Evolutionary conservation across 2,329 filamentous ascomycete genomes (phyloP).

Genomic region (Epichloe sibirici): DNA sequence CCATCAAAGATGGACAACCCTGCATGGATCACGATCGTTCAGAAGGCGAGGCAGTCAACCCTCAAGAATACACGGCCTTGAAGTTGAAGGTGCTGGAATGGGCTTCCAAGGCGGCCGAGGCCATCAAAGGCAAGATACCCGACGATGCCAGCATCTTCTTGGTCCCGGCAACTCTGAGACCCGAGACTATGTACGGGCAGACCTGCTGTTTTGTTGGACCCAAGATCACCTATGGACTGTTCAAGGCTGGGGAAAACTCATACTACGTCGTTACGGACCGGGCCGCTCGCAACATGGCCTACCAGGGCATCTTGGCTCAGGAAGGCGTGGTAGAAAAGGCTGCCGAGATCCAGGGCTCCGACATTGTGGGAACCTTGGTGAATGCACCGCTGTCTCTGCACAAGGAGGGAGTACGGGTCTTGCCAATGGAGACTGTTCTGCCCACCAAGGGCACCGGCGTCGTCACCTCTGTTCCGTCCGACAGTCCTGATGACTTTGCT

Average conservation of each 20-base stretch:
- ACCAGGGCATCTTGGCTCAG: conserved; percentile 72
- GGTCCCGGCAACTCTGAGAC: conserved; percentile 80
- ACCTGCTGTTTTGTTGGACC: conserved; percentile 92
- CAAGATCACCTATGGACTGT: conserved; percentile 79
- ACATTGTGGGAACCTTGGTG: conserved; percentile 78
- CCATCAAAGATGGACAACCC: conserved; percentile 32
- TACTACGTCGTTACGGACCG: conserved; percentile 77
- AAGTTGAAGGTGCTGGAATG: conserved; percentile 89
- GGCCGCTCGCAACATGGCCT: conserved; percentile 91
- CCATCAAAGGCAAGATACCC: conserved; percentile 67
- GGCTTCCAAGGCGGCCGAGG: conserved; percentile 61
- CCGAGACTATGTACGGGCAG: conserved; percentile 98
- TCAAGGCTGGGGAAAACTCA: conserved; percentile 63
- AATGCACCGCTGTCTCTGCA: conserved; percentile 82
- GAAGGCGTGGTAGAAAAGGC: conserved; percentile 67
- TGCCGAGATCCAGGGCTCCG: conserved; percentile 62
- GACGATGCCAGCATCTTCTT: conserved; percentile 73
- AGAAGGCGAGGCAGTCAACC: conserved; percentile 41
- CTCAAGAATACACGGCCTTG: conserved; percentile 85
- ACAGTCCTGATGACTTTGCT: conserved; percentile 87
- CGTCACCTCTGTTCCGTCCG: conserved; percentile 88
- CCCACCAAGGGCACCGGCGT: conserved; percentile 93
- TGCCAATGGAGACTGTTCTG: conserved; percentile 91
- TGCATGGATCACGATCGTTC: conserved; percentile 37
- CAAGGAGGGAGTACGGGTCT: conserved; percentile 69